These are phyloP conservation scores for Coelastrella sp. DNA, from an alignment of 139 green algal genomes.

Conservation along the genomic window DNA sequence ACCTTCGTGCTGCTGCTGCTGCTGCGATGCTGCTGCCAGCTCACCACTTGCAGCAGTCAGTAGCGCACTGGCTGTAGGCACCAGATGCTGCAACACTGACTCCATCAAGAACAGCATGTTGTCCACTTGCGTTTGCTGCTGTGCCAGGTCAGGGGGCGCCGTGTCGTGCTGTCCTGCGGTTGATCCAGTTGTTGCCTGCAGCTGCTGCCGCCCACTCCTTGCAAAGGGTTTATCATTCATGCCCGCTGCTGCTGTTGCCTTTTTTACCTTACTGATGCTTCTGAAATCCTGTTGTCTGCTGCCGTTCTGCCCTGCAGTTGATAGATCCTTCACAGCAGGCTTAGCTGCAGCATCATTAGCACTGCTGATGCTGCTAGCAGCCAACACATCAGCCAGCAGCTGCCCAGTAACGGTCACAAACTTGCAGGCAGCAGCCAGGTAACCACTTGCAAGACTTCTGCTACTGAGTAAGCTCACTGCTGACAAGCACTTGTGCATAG, in stretches of 20 bases:
- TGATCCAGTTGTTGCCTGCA: background rate
- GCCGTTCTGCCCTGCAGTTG: background rate
- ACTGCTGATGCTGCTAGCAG: background rate
- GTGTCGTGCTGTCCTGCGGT: background rate
- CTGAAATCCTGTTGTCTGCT: background rate
- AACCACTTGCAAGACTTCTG: background rate
- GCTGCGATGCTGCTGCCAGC: slow-evolving; percentile 30
- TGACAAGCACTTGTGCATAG: background rate
- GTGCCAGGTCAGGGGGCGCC: background rate
- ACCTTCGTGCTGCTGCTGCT: slow-evolving; percentile 35
- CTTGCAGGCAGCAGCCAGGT: background rate
- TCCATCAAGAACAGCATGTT: slow-evolving; percentile 19
- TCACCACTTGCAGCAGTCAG: background rate
- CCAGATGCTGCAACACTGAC: background rate
- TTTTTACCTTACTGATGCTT: background rate
- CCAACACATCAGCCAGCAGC: background rate
- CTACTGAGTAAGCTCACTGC: slow-evolving; percentile 17
- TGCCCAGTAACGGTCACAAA: background rate
- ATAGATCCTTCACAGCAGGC: background rate
- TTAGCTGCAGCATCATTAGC: background rate
- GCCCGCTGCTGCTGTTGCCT: background rate
- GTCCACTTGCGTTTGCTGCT: background rate
- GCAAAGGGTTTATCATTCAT: slow-evolving; percentile 17
- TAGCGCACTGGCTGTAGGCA: background rate
- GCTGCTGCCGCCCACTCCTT: background rate